A percentile compares a stretch with the other conserved stretches of the same genome.
phyloP scores from a whole-genome alignment of 2,329 filamentous ascomycete species.

The Colletotrichum spinosum region DNA sequence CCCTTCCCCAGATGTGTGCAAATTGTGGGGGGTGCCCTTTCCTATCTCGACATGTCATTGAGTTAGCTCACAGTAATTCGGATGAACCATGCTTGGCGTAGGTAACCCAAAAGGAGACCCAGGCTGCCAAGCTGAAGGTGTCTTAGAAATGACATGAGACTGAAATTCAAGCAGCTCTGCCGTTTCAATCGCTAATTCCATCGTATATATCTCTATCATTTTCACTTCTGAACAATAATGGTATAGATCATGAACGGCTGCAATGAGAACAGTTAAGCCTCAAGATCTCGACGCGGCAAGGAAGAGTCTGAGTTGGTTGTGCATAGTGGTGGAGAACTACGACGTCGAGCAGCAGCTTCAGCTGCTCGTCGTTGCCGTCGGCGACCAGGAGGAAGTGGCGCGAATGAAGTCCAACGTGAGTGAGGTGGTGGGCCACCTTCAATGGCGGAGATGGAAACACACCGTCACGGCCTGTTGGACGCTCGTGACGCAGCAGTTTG shows the following conservation, averaged over 20 bases:
- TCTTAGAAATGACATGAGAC: neutral
- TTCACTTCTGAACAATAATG: neutral
- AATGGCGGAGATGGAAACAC: conserved; percentile 43
- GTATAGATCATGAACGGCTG: neutral
- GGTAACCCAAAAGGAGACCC: neutral
- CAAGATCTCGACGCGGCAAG: conserved; percentile 38
- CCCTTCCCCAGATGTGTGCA: conserved; percentile 1
- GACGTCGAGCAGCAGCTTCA: conserved; percentile 45
- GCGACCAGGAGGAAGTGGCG: conserved; percentile 37
- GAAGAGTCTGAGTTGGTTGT: conserved; percentile 38
- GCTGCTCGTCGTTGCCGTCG: conserved; percentile 39
- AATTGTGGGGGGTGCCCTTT: neutral
- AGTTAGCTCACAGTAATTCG: neutral
- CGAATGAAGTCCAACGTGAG: conserved; percentile 37
- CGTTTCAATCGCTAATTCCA: conserved; percentile 3
- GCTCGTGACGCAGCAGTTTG: conserved; percentile 38
- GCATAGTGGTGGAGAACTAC: conserved; percentile 43
- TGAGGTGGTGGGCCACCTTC: conserved; percentile 46
- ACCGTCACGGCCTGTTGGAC: conserved; percentile 47
- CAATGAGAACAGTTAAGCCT: conserved; percentile 4
- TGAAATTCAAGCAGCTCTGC: conserved; percentile 2
- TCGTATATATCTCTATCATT: neutral
- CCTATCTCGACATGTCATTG: conserved; percentile 3
- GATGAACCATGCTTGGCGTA: conserved; percentile 9
- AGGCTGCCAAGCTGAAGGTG: neutral